A percentile compares a stretch with the other conserved stretches of the same genome.
phyloP scores from a whole-genome alignment of 1,139 yeast species.

The Diutina neorugosa region DNA sequence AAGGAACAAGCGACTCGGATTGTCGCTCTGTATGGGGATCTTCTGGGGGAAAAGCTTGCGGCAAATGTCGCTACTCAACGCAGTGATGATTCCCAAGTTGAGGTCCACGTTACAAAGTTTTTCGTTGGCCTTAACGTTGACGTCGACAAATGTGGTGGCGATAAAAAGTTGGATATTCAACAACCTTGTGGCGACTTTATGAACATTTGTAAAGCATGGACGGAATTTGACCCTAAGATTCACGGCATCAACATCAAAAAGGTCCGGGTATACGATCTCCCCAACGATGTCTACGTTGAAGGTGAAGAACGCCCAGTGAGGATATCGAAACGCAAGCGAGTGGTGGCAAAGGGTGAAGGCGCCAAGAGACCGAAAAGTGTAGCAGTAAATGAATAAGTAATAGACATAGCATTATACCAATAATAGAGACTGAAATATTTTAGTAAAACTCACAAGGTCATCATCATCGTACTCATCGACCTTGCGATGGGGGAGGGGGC shows the following conservation, averaged over 20 bases:
- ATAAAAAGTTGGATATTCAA: slow-evolving; percentile 71
- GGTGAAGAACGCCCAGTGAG: slow-evolving; percentile 57
- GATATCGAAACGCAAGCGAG: slow-evolving; percentile 1
- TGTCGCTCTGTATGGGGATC: slow-evolving; percentile 43
- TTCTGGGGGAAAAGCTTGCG: slow-evolving; percentile 26
- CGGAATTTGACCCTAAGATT: slow-evolving; percentile 47
- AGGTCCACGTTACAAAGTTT: slow-evolving; percentile 57
- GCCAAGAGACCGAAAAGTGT: slow-evolving; percentile 2
- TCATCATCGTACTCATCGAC: too few relatives aligned
- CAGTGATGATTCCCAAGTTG: background rate
- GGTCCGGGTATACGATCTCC: slow-evolving; percentile 71
- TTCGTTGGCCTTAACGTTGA: slow-evolving; percentile 70
- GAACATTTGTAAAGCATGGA: slow-evolving; percentile 66
- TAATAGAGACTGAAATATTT: too few relatives aligned
- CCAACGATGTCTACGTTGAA: slow-evolving; percentile 72
- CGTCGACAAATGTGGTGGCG: slow-evolving; percentile 27
- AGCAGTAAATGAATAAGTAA: background rate
- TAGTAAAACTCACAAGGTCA: too few relatives aligned
- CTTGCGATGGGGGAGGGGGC: too few relatives aligned
- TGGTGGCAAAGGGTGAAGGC: slow-evolving; percentile 3
- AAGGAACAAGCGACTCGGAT: slow-evolving; percentile 43
- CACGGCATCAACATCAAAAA: slow-evolving; percentile 59
- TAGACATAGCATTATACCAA: background rate
- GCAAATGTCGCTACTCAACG: slow-evolving; percentile 5
- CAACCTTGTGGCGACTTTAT: slow-evolving; percentile 86